Base-by-base conservation (phyloP, 768 basidiomycete species). In the Cytidiella melzeri region DNA sequence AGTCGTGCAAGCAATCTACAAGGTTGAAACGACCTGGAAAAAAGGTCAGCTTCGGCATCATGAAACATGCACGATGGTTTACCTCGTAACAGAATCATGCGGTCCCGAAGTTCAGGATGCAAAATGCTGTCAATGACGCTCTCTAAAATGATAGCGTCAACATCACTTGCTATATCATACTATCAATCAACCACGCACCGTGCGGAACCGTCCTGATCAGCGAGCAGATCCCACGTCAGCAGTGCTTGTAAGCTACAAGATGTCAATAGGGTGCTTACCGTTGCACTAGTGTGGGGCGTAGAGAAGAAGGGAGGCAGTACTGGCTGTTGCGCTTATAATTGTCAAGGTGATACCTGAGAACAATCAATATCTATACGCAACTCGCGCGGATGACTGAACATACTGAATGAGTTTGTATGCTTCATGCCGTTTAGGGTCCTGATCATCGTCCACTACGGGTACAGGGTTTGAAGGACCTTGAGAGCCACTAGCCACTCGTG, bases 61-160 rank as follows among this genome's bases (percentile, higher is more conserved):
- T 34, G 30, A 15, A 34, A 34, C 9, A 7, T 15, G 15, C 30
- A 34, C n/a, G n/a, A 37, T 43, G 18, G 64, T 73, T 45, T 62
- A 85, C 92, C 87, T 72, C 91, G 77, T 27, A 92, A 69, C 15
- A 95, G 72, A 57, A 97, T 96, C 76, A 95, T 86, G 27, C 91
- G 79, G 58, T 96, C 93, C 28, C 94, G 79, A 48, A 97, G 71
- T 58, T 92, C 87, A 41, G 94, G 88, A 67, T 93, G 89, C 51
- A 91, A 75, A 41, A 96, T 83, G 40, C 83, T 81, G 64, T 96
- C 93, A 58, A 96, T 91, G n/a, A 87, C 76, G 57, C 89, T 87
- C 64, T 94, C 93, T 92, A 47, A 18, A n/a, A 24, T 3, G 6
- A 43, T 34, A 34, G 15, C 15, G 15, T 34, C 30, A 4, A 24